Conservation (phyloP, 768 basidiomycete species). For the Russula earlei region DNA sequence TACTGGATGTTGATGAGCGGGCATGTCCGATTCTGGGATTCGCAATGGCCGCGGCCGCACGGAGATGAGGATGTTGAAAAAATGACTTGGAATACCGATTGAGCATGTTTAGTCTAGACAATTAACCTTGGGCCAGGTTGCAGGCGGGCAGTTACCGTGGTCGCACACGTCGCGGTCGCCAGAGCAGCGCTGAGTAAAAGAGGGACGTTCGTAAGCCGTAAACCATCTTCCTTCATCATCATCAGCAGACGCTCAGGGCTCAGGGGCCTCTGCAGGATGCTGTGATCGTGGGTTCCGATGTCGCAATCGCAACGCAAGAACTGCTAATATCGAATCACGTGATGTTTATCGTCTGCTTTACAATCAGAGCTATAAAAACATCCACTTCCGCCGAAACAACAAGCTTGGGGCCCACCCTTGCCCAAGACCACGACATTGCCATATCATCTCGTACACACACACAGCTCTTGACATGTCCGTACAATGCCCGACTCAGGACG, state of each 20-base stretch:
- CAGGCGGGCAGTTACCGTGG: not conserved
- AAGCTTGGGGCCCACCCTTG: not conserved
- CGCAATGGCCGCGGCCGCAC: not conserved
- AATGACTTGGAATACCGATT: not conserved
- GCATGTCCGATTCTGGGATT: not conserved
- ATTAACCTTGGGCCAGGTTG: not conserved
- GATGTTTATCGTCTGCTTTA: too few relatives aligned
- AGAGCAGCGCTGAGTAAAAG: not conserved
- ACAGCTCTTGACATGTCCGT: not conserved
- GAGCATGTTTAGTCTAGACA: not conserved
- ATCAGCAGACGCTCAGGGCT: too few relatives aligned
- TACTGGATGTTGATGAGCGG: not conserved
- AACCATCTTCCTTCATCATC: not conserved
- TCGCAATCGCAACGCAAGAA: not conserved
- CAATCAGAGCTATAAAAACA: too few relatives aligned
- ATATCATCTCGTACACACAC: not conserved
- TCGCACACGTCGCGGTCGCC: not conserved
- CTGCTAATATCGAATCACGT: not conserved
- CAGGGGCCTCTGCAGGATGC: too few relatives aligned
- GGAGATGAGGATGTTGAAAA: not conserved
- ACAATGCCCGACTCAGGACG: not conserved
- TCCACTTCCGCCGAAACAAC: too few relatives aligned
- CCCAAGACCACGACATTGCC: not conserved
- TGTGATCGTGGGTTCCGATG: slow-evolving; percentile 8
- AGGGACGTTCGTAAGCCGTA: not conserved